Percentiles rank a stretch among this genome's conserved stretches.
These are phyloP conservation scores for Penicillium sp. DNA, from an alignment of 2,329 filamentous ascomycete genomes.

Conservation along the genomic window DNA sequence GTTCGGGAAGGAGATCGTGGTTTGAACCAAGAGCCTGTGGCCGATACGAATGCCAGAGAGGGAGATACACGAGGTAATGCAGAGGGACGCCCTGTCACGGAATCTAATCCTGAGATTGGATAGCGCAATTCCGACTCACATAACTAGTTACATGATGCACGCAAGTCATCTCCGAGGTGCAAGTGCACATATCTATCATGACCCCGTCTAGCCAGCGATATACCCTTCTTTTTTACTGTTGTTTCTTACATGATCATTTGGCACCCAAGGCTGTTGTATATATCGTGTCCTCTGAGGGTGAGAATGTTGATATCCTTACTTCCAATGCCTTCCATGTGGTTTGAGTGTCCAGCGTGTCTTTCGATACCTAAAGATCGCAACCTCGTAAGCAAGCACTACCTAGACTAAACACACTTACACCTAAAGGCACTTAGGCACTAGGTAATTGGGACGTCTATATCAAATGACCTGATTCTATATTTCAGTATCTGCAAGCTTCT, in stretches of 20 bases:
- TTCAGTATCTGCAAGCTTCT: no score
- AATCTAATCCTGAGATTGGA: not conserved
- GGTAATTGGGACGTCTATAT: no score
- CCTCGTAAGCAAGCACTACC: no score
- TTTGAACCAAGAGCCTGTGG: not conserved
- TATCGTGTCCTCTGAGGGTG: not conserved
- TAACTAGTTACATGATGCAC: not conserved
- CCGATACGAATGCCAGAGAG: not conserved
- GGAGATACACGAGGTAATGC: conserved; percentile 1
- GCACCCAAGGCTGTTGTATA: not conserved
- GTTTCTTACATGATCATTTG: not conserved
- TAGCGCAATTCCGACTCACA: not conserved
- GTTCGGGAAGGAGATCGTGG: conserved; percentile 1
- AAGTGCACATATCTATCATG: not conserved
- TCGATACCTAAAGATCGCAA: no score
- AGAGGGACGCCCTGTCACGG: conserved; percentile 1
- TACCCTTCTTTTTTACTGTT: not conserved
- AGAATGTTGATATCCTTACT: not conserved
- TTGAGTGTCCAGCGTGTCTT: no score
- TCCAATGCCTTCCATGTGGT: not conserved
- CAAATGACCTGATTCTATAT: no score
- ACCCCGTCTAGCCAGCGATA: not conserved
- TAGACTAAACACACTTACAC: no score
- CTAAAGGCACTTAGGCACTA: no score
- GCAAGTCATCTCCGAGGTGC: not conserved